Evolutionary conservation across 176 grass and related monocot genomes (phyloP).

Genomic region (Elaeis guineensis): DNA sequence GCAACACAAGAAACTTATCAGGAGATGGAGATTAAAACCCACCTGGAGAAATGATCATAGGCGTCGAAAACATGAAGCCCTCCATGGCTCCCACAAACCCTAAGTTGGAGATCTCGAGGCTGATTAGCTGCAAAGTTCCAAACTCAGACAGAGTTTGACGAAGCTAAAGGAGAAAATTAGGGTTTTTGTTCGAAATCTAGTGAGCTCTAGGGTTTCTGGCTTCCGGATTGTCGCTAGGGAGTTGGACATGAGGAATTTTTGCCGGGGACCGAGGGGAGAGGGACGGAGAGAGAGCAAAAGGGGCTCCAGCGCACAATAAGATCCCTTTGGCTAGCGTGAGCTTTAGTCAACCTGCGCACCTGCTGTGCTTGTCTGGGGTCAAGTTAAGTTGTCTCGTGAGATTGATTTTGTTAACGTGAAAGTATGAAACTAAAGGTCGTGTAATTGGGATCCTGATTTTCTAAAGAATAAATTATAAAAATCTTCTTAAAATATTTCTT

Average conservation of each 20-base stretch:
- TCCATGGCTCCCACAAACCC: constrained; percentile 3
- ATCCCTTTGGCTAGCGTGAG: too few species aligned
- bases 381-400: too few species aligned
- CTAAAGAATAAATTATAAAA: too few species aligned
- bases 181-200: neutral
- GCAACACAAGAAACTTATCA: too few species aligned
- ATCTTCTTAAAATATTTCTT: too few species aligned
- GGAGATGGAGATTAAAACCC: neutral
- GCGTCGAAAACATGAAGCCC: constrained; percentile 22
- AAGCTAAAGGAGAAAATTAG: neutral
- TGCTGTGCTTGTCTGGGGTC: too few species aligned
- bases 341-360: too few species aligned
- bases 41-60: constrained; percentile 24
- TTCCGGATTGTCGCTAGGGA: neutral
- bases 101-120: neutral
- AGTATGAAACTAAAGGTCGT: too few species aligned
- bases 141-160: neutral
- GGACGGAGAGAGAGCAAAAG: constrained; percentile 19
- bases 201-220: constrained; percentile 3
- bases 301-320: too few species aligned
- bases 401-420: too few species aligned
- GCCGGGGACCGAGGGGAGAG: neutral
- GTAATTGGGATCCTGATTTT: too few species aligned
- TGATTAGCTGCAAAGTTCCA: too few species aligned
- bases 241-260: neutral